A percentile compares a stretch with the other conserved stretches of the same genome.
Evolutionary conservation across 2,329 filamentous ascomycete genomes (phyloP).

Genomic region (Arthrobotrys iridis): DNA sequence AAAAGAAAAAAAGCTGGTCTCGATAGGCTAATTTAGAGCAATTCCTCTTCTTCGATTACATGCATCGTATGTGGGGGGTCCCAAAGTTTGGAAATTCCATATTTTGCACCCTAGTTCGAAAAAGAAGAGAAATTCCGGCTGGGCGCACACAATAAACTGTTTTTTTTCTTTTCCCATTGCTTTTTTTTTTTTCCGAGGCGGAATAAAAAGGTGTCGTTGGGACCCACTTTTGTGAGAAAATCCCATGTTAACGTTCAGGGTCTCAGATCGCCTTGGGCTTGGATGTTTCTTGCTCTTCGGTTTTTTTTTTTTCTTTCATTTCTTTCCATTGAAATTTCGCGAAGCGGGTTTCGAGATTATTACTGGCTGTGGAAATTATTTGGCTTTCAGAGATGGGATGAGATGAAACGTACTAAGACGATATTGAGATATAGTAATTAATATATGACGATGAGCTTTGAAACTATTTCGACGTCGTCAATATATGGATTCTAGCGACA

Average conservation of each 20-base stretch:
- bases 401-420: constrained; percentile 6
- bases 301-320: neutral
- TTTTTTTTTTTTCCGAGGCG: constrained; percentile 11
- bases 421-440: too few species aligned
- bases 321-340: neutral
- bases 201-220: neutral
- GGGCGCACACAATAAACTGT: neutral
- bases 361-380: constrained; percentile 6
- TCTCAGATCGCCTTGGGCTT: constrained; percentile 12
- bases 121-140: constrained; percentile 7
- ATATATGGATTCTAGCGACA: neutral
- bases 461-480: too few species aligned
- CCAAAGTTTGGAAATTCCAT: neutral
- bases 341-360: constrained; percentile 8
- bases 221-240: constrained; percentile 5
- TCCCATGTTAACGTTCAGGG: neutral
- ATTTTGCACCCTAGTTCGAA: constrained; percentile 7
- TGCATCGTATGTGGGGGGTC: neutral
- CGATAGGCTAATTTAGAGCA: constrained; percentile 13
- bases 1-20: neutral
- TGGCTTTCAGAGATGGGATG: constrained; percentile 8
- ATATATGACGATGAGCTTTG: too few species aligned
- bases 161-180: too few species aligned
- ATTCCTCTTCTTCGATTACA: neutral
- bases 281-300: too few species aligned